phyloP scores from a whole-genome alignment of 2,329 filamentous ascomycete species.

The Ophiosphaerella narmari region DNA sequence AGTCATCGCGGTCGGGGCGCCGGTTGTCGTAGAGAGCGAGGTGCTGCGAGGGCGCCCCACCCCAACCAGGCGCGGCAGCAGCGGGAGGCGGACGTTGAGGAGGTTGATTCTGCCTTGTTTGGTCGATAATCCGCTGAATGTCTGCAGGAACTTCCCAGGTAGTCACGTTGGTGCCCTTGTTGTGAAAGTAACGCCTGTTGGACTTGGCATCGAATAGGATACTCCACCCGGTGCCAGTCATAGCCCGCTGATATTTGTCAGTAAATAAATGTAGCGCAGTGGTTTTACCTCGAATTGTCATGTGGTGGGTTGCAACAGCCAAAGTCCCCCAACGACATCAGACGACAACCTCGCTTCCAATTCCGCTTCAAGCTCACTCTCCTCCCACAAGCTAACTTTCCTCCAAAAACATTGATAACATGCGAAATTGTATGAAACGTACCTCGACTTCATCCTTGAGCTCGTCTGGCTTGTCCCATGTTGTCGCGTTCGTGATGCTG shows the following conservation, averaged over 20 bases:
- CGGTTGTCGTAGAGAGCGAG: constrained; percentile 49
- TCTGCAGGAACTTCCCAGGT: constrained; percentile 92
- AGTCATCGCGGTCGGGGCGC: constrained; percentile 34
- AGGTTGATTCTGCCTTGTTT: constrained; percentile 61
- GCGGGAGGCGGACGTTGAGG: constrained; percentile 48
- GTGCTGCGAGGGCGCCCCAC: constrained; percentile 57
- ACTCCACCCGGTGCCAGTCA: constrained; percentile 86
- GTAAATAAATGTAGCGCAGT: neutral
- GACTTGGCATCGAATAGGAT: constrained; percentile 80
- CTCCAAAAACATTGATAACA: too few relatives aligned
- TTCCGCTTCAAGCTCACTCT: too few relatives aligned
- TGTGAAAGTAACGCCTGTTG: constrained; percentile 91
- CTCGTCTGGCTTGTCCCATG: constrained; percentile 93
- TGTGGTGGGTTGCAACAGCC: neutral
- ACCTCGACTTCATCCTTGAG: constrained; percentile 85
- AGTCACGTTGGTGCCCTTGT: constrained; percentile 87
- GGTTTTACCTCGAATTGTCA: neutral
- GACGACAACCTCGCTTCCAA: too few relatives aligned
- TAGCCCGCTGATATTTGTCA: constrained; percentile 66
- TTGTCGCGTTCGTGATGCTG: constrained; percentile 78
- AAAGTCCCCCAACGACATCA: too few relatives aligned
- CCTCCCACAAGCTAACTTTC: too few relatives aligned
- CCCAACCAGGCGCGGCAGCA: constrained; percentile 57
- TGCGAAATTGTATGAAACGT: constrained; percentile 23
- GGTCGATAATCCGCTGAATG: constrained; percentile 72